phyloP scores from a whole-genome alignment of 495 filamentous ascomycete species.

The Hypomontagnella monticulosa region DNA sequence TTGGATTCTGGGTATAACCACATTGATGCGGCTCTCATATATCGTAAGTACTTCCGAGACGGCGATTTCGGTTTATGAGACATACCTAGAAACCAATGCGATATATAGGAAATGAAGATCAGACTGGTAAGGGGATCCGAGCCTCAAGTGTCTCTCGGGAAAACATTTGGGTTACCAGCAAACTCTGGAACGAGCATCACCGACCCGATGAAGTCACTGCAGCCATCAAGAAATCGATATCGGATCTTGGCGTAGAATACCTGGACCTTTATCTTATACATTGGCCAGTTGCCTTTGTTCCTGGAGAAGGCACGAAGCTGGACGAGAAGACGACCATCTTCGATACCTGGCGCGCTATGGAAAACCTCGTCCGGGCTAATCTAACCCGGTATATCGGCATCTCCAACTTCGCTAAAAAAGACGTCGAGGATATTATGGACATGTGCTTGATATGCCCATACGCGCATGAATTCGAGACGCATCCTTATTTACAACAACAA shows the following conservation, averaged over 20 bases:
- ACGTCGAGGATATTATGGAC: constrained; percentile 67
- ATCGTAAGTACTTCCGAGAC: constrained; percentile 8
- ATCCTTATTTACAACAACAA: constrained; percentile 65
- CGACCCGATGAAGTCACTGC: constrained; percentile 67
- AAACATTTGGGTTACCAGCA: constrained; percentile 74
- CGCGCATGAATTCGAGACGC: constrained; percentile 70
- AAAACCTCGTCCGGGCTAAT: constrained; percentile 58
- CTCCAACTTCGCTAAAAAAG: constrained; percentile 70
- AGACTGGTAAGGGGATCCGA: constrained; percentile 65
- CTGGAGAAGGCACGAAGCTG: constrained; percentile 45
- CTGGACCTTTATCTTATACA: constrained; percentile 78
- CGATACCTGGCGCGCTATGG: constrained; percentile 73
- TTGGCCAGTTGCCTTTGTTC: constrained; percentile 66
- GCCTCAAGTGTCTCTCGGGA: constrained; percentile 64
- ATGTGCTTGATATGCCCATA: constrained; percentile 68
- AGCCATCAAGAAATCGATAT: constrained; percentile 68
- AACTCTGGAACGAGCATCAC: constrained; percentile 76
- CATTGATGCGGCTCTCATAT: constrained; percentile 58
- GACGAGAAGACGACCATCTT: constrained; percentile 54
- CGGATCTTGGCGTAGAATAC: constrained; percentile 70
- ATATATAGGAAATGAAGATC: constrained; percentile 55
- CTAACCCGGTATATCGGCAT: constrained; percentile 72
- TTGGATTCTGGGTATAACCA: constrained; percentile 67
- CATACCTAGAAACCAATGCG: constrained; percentile 56
- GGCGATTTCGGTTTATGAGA: neutral